Conservation (phyloP, 352 stramenopile genomes). For the Globisporangium viniferum region DNA sequence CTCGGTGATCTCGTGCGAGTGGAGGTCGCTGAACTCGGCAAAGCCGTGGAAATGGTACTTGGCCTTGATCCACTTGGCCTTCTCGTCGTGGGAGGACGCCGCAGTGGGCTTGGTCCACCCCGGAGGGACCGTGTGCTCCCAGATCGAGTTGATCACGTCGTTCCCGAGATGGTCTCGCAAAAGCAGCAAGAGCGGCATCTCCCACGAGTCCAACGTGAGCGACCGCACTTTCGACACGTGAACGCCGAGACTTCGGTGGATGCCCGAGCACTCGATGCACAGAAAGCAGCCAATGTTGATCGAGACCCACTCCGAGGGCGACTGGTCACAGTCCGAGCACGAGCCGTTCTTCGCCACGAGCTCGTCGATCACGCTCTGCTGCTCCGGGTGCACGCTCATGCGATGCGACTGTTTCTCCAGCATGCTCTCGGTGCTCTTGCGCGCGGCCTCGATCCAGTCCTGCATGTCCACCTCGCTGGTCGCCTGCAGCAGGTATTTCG, state of each 20-base stretch:
- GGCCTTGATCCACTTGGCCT: slow-evolving; percentile 78
- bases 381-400: slow-evolving; percentile 79
- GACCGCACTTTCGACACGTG: slow-evolving; percentile 97
- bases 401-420: slow-evolving; percentile 80
- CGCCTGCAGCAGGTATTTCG: slow-evolving; percentile 75
- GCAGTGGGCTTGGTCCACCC: slow-evolving; percentile 54
- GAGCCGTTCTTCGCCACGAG: slow-evolving; percentile 50
- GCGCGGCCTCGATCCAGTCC: slow-evolving; percentile 81
- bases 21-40: slow-evolving; percentile 31
- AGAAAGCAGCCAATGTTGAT: slow-evolving; percentile 96
- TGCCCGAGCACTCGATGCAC: slow-evolving; percentile 96
- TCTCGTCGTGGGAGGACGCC: slow-evolving; percentile 57
- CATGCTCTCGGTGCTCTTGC: slow-evolving; percentile 78
- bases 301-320: slow-evolving; percentile 93
- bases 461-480: slow-evolving; percentile 68
- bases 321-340: slow-evolving; percentile 74
- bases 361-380: slow-evolving; percentile 65
- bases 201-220: slow-evolving; percentile 86
- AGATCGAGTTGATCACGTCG: slow-evolving; percentile 59
- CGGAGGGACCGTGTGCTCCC: slow-evolving; percentile 52
- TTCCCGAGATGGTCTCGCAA: slow-evolving; percentile 74
- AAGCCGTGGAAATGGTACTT: slow-evolving; percentile 85
- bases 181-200: slow-evolving; percentile 68
- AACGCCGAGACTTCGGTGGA: slow-evolving; percentile 95
- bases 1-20: slow-evolving; percentile 29